Percentiles rank a stretch among this genome's conserved stretches.
These are phyloP conservation scores for Wickerhamomyces canadensis DNA, from an alignment of 805 yeast genomes.

Conservation along the genomic window DNA sequence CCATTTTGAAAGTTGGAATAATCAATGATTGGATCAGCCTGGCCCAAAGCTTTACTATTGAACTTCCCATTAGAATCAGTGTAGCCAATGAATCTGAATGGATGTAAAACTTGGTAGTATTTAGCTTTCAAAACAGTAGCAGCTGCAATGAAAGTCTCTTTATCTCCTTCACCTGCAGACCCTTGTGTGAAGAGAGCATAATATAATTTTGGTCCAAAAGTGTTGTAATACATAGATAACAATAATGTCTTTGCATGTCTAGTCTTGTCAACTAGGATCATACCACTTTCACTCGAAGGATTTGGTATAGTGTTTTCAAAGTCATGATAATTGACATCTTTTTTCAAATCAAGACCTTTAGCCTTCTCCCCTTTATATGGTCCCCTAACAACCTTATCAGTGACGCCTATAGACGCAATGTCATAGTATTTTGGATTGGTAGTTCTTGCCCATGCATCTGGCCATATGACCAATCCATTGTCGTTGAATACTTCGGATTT, in stretches of 20 bases:
- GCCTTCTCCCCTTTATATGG: slow-evolving; percentile 25
- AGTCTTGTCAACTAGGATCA: slow-evolving; percentile 50
- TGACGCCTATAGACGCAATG: slow-evolving; percentile 38
- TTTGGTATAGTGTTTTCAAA: slow-evolving; percentile 54
- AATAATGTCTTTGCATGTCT: slow-evolving; percentile 47
- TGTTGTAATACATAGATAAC: slow-evolving; percentile 52
- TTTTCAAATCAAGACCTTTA: slow-evolving; percentile 9
- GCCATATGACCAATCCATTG: slow-evolving; percentile 52
- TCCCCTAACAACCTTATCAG: slow-evolving; percentile 30
- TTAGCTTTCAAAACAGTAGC: slow-evolving; percentile 42
- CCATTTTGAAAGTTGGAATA: slow-evolving; percentile 20
- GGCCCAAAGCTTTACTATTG: slow-evolving; percentile 38
- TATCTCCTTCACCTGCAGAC: slow-evolving; percentile 70
- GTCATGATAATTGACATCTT: slow-evolving; percentile 42
- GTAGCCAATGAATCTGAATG: slow-evolving; percentile 33
- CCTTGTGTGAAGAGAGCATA: slow-evolving; percentile 64
- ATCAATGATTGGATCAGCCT: slow-evolving; percentile 32
- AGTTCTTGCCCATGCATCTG: slow-evolving; percentile 67
- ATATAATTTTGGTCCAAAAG: slow-evolving; percentile 53
- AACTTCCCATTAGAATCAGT: slow-evolving; percentile 15
- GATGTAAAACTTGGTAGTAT: slow-evolving; percentile 39
- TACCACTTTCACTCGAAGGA: slow-evolving; percentile 63
- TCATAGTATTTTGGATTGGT: slow-evolving; percentile 56
- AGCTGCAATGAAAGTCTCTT: slow-evolving; percentile 63
- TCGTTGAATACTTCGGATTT: slow-evolving; percentile 36